These are phyloP conservation scores for Vigna angularis DNA, from an alignment of 306 rosid genomes.

Conservation along the genomic window DNA sequence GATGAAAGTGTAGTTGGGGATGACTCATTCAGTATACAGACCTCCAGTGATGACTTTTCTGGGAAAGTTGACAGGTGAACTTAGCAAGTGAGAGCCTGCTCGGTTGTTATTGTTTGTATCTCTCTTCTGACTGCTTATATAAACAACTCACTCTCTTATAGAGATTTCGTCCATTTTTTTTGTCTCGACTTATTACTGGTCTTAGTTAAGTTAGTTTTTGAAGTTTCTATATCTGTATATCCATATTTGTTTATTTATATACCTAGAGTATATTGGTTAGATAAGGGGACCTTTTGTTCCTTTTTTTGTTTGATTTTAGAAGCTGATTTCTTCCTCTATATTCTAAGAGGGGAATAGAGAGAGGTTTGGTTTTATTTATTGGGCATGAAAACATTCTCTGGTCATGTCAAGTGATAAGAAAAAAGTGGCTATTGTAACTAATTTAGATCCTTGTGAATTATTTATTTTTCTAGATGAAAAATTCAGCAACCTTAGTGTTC, in stretches of 20 bases:
- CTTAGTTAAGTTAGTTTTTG: background rate
- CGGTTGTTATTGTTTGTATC: constrained; percentile 47
- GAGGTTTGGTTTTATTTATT: background rate
- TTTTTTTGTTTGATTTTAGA: constrained; percentile 29
- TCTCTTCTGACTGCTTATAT: constrained; percentile 13
- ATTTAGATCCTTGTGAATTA: background rate
- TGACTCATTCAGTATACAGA: constrained; percentile 54
- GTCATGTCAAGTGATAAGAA: constrained; percentile 14
- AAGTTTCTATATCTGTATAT: constrained; percentile 26
- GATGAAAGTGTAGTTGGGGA: constrained; percentile 64
- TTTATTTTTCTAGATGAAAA: constrained; percentile 20
- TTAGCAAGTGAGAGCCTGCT: constrained; percentile 92
- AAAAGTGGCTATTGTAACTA: background rate
- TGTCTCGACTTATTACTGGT: constrained; percentile 7
- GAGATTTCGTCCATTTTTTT: constrained; percentile 35
- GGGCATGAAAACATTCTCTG: background rate
- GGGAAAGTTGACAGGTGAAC: constrained; percentile 98
- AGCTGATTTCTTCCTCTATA: constrained; percentile 22
- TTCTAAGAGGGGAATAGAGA: constrained; percentile 12
- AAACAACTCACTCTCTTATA: background rate
- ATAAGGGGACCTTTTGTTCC: constrained; percentile 17
- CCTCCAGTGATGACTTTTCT: constrained; percentile 58
- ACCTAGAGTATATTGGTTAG: constrained; percentile 7
- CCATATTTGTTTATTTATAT: constrained; percentile 34
- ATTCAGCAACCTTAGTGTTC: constrained; percentile 7